Conservation (phyloP, 768 basidiomycete species). For the Leccinellum rugosiceps region DNA sequence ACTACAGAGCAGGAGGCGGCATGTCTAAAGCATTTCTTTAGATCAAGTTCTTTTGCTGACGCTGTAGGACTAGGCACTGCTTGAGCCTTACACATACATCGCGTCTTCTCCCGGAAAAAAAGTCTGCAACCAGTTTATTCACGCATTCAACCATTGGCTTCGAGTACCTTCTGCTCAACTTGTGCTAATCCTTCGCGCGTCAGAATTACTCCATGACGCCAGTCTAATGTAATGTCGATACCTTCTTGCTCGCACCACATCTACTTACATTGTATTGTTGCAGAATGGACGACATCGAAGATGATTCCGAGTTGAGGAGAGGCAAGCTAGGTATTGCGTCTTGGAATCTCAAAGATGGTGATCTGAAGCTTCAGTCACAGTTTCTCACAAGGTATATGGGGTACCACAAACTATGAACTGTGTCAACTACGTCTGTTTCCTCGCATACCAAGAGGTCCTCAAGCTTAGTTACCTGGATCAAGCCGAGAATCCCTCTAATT, state of each 20-base stretch:
- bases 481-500: conserved; percentile 4
- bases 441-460: conserved; percentile 83
- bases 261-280: background rate
- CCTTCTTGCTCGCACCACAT: background rate
- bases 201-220: conserved; percentile 91
- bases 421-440: conserved; percentile 96
- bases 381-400: conserved; percentile 96
- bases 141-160: conserved; percentile 94
- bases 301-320: conserved; percentile 80
- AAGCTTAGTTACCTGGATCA: conserved; percentile 16
- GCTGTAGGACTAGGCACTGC: conserved; percentile 40
- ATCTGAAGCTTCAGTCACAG: conserved; percentile 34
- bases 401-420: conserved; percentile 95
- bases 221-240: conserved; percentile 71
- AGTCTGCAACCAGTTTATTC: conserved; percentile 79
- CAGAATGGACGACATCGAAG: conserved; percentile 94
- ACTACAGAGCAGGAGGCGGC: conserved; percentile 23
- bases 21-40: background rate
- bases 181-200: conserved; percentile 69
- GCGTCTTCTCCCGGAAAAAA: conserved; percentile 88
- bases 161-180: conserved; percentile 73
- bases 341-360: background rate
- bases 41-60: background rate
- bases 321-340: conserved; percentile 71
- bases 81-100: conserved; percentile 89